phyloP scores from a whole-genome alignment of 2,329 filamentous ascomycete genomes.

The Xylariomycetidae sp. region DNA sequence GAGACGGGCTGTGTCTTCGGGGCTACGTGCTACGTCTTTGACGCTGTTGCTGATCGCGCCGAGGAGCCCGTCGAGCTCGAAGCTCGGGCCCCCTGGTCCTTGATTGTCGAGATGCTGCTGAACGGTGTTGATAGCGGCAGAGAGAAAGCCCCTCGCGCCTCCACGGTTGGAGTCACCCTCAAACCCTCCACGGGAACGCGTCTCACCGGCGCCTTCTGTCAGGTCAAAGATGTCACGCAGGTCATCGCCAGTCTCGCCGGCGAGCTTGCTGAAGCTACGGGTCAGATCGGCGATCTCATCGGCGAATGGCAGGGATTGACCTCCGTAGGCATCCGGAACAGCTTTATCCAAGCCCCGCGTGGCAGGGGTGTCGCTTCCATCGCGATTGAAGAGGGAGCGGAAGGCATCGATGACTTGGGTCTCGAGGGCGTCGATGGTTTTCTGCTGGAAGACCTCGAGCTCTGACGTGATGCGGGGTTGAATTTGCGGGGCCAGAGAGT shows the following conservation, averaged over 20 bases:
- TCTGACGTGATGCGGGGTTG: slow-evolving; percentile 41
- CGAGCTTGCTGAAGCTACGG: slow-evolving; percentile 33
- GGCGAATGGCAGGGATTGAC: slow-evolving; percentile 39
- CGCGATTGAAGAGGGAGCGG: slow-evolving; percentile 37
- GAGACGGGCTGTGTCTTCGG: slow-evolving; percentile 39
- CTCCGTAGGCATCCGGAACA: slow-evolving; percentile 36
- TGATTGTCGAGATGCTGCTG: slow-evolving; percentile 34
- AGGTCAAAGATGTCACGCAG: slow-evolving; percentile 39
- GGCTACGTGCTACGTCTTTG: slow-evolving; percentile 40
- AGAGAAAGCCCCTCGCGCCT: slow-evolving; percentile 34
- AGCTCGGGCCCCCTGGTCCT: slow-evolving; percentile 24
- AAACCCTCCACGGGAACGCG: slow-evolving; percentile 22
- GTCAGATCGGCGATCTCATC: slow-evolving; percentile 39
- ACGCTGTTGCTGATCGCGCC: slow-evolving; percentile 38
- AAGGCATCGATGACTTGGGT: slow-evolving; percentile 40
- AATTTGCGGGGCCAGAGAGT: slow-evolving; percentile 41
- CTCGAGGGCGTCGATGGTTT: slow-evolving; percentile 42
- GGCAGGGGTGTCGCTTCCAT: slow-evolving; percentile 13
- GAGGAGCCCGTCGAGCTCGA: slow-evolving; percentile 39
- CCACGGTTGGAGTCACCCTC: slow-evolving; percentile 7
- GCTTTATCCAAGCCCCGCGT: slow-evolving; percentile 23
- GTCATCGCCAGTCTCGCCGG: slow-evolving; percentile 38
- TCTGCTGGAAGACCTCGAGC: slow-evolving; percentile 38
- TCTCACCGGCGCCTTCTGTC: slow-evolving; percentile 30
- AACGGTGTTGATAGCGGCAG: slow-evolving; percentile 35